Percentiles rank a stretch among this genome's conserved stretches.
Conservation (phyloP, 257 asterid species). For the Capsicum chinense region DNA sequence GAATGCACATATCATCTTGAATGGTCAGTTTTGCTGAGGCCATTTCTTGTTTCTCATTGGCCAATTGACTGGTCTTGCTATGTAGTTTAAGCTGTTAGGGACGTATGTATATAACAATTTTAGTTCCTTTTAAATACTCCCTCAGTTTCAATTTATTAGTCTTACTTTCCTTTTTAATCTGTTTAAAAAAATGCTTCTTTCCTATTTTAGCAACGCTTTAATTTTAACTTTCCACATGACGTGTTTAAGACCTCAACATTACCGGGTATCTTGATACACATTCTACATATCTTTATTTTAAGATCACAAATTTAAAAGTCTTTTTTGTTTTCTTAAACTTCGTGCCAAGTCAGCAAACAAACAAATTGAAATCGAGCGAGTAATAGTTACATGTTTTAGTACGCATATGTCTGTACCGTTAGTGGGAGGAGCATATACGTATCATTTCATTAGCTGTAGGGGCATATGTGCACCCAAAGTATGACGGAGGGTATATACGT, state of each 20-base stretch:
- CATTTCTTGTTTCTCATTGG: background rate
- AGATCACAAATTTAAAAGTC: background rate
- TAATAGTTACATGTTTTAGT: too few species aligned
- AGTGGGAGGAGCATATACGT: too few species aligned
- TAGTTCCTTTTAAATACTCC: background rate
- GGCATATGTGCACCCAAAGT: too few species aligned
- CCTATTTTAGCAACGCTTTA: background rate
- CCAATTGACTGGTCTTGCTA: background rate
- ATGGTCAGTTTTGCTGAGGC: background rate
- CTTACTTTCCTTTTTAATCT: background rate
- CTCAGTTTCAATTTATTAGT: background rate
- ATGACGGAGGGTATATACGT: too few species aligned
- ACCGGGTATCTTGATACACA: too few species aligned
- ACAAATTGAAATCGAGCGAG: too few species aligned
- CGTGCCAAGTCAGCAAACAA: too few species aligned
- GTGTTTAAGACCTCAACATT: too few species aligned
- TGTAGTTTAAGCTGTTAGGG: background rate
- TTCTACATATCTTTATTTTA: background rate
- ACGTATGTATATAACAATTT: background rate
- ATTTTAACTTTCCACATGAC: background rate
- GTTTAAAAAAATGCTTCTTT: background rate
- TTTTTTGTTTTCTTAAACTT: background rate
- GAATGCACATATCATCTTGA: constrained; percentile 14
- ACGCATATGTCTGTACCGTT: too few species aligned
- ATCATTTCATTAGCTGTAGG: too few species aligned